Conservation (phyloP, 2,329 filamentous ascomycete species). For the Cylindrodendrum hubeiense region DNA sequence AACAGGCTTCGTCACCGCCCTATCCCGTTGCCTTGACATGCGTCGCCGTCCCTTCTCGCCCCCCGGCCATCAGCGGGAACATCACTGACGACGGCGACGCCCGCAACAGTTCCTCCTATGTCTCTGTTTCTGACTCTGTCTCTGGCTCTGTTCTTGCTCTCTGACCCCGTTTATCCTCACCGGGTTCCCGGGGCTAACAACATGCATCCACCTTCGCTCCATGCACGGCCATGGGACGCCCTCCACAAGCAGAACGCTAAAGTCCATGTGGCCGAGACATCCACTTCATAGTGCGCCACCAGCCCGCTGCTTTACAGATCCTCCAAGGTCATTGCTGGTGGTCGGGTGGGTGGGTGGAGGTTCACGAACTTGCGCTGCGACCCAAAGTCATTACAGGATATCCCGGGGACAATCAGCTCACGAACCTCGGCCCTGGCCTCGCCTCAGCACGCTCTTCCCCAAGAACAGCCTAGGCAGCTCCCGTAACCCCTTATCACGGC, state of each 20-base stretch:
- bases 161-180: not conserved
- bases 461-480: not conserved
- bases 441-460: not conserved
- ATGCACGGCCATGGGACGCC: conserved; percentile 17
- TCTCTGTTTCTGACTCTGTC: conserved; percentile 2
- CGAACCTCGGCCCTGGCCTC: not conserved
- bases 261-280: conserved; percentile 26
- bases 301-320: conserved; percentile 3
- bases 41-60: conserved; percentile 4
- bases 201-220: conserved; percentile 15
- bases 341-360: not conserved
- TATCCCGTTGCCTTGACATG: not conserved
- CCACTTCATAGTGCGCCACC: conserved; percentile 15
- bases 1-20: conserved; percentile 2
- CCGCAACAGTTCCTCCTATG: conserved; percentile 8
- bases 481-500: not conserved
- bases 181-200: conserved; percentile 17
- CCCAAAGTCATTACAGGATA: not conserved
- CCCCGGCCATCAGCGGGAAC: conserved; percentile 6
- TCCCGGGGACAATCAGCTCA: not conserved
- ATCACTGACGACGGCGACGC: not conserved
- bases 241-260: conserved; percentile 28
- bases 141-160: not conserved
- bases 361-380: conserved; percentile 1
- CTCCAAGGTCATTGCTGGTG: conserved; percentile 5